These are phyloP conservation scores for Extremus antarcticus DNA, from an alignment of 495 filamentous ascomycete genomes.

Conservation along the genomic window DNA sequence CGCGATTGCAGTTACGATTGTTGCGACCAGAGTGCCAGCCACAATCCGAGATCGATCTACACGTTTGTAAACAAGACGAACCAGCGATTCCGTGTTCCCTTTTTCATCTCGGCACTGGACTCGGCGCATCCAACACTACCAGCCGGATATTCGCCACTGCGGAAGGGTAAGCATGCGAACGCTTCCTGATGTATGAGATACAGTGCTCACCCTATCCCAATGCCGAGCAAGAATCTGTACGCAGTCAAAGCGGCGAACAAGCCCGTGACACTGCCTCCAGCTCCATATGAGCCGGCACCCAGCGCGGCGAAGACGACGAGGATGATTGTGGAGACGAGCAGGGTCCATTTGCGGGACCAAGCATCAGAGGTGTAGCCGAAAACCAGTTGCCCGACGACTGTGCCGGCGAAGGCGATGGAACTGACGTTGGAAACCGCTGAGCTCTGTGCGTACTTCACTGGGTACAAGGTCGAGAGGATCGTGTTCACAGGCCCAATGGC, in stretches of 20 bases:
- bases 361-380: constrained; percentile 78
- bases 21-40: constrained; percentile 61
- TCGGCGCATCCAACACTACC: constrained; percentile 78
- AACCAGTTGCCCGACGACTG: constrained; percentile 69
- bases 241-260: constrained; percentile 75
- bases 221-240: constrained; percentile 70
- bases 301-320: constrained; percentile 79
- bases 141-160: constrained; percentile 71
- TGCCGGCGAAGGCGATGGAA: constrained; percentile 79
- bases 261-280: constrained; percentile 48
- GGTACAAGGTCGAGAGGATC: constrained; percentile 54
- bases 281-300: constrained; percentile 61
- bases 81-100: constrained; percentile 69
- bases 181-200: not conserved
- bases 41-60: constrained; percentile 78
- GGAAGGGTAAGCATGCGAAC: not conserved
- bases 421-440: constrained; percentile 57
- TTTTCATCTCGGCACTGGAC: constrained; percentile 68
- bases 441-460: constrained; percentile 50
- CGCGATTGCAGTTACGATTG: constrained; percentile 50
- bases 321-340: constrained; percentile 70
- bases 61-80: constrained; percentile 91
- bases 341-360: constrained; percentile 71
- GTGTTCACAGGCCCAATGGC: constrained; percentile 75
- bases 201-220: constrained; percentile 36